A percentile compares a stretch with the other conserved stretches of the same genome.
Conservation (phyloP, 2,329 filamentous ascomycete species). For the Fusarium keratoplasticum region DNA sequence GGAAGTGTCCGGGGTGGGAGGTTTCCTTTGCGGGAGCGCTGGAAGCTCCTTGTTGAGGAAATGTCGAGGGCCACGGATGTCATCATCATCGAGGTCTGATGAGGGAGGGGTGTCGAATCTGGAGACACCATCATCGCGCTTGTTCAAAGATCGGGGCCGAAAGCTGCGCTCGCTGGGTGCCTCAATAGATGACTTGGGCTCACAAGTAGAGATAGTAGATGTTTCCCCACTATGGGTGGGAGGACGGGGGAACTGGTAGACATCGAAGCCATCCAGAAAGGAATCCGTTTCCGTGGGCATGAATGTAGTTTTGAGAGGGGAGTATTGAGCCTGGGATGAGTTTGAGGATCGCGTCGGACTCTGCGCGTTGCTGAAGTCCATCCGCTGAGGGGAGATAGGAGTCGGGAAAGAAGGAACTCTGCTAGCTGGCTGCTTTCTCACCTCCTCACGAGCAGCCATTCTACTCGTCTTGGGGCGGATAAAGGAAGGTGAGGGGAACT, state of each 20-base stretch:
- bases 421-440: constrained; percentile 45
- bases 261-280: constrained; percentile 47
- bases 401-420: constrained; percentile 47
- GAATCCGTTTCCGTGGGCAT: constrained; percentile 37
- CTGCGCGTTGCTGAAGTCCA: constrained; percentile 24
- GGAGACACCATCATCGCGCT: constrained; percentile 28
- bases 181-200: constrained; percentile 37
- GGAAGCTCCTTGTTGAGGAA: constrained; percentile 46
- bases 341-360: constrained; percentile 22
- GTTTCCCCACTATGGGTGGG: constrained; percentile 44
- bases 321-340: constrained; percentile 27
- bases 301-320: constrained; percentile 44
- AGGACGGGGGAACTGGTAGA: constrained; percentile 53
- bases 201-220: constrained; percentile 41
- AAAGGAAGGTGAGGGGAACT: constrained; percentile 65
- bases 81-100: constrained; percentile 50
- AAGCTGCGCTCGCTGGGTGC: constrained; percentile 42
- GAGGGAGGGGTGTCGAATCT: constrained; percentile 50
- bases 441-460: constrained; percentile 68
- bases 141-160: constrained; percentile 41
- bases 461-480: constrained; percentile 65
- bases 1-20: constrained; percentile 50
- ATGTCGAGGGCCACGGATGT: constrained; percentile 17
- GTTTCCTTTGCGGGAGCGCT: constrained; percentile 38
- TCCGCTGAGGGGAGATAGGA: constrained; percentile 29